Percentiles rank a stretch among this genome's conserved stretches.
Evolutionary conservation across 192 early-diverging fungal species (phyloP).

Genomic region (Umbelopsis ramanniana): DNA sequence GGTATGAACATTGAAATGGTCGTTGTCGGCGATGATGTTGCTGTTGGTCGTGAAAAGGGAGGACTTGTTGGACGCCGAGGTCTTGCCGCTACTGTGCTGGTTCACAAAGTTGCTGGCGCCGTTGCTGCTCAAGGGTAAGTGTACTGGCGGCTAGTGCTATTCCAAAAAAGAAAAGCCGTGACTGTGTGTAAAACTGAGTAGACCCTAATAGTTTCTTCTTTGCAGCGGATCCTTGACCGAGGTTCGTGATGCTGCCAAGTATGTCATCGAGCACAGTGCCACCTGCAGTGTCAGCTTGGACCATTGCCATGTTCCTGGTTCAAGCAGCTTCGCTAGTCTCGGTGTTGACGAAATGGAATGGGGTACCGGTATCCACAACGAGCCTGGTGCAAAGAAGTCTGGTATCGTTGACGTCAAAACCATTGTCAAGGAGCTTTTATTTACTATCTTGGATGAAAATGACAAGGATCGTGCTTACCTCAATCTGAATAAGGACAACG

Average conservation of each 20-base stretch:
- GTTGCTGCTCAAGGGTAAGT: conserved; percentile 61
- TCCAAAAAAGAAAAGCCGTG: not conserved
- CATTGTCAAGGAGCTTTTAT: conserved; percentile 58
- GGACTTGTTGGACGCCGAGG: conserved; percentile 78
- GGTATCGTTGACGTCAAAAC: conserved; percentile 49
- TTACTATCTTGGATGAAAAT: conserved; percentile 54
- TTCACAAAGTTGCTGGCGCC: conserved; percentile 85
- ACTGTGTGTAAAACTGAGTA: not conserved
- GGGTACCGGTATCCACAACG: conserved; percentile 89
- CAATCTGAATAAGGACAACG: conserved; percentile 24
- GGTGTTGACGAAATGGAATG: conserved; percentile 62
- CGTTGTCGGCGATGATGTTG: conserved; percentile 86
- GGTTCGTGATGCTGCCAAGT: conserved; percentile 59
- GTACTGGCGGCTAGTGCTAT: too few species aligned
- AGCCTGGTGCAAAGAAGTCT: conserved; percentile 71
- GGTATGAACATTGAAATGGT: conserved; percentile 71
- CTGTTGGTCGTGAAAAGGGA: conserved; percentile 68
- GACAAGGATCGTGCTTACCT: conserved; percentile 42
- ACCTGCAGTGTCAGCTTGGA: conserved; percentile 82
- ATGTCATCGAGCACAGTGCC: conserved; percentile 64
- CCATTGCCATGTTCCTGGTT: conserved; percentile 76
- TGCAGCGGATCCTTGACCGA: conserved; percentile 55
- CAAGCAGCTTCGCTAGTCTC: conserved; percentile 55
- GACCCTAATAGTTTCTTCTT: not conserved
- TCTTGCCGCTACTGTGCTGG: conserved; percentile 76